Conservation (phyloP, 148 eudicot genomes). For the Fagopyrum tataricum region DNA sequence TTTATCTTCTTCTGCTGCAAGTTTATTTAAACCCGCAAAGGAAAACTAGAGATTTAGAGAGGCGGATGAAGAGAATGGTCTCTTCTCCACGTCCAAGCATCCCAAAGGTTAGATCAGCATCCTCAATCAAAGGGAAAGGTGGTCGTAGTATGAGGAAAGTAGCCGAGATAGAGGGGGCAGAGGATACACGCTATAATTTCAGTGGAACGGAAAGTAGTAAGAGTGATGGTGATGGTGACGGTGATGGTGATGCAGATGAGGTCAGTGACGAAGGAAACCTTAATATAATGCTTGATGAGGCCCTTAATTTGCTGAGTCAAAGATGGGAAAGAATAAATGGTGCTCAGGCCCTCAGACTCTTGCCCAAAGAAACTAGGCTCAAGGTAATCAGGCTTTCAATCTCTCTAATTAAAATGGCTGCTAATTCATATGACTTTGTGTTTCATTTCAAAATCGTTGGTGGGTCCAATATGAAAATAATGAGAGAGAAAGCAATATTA, state of each 20-base stretch:
- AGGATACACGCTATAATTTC: constrained; percentile 53
- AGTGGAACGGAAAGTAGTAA: constrained; percentile 89
- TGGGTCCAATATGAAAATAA: no score
- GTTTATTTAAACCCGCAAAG: constrained; percentile 83
- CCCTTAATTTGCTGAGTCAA: constrained; percentile 75
- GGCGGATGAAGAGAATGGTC: constrained; percentile 56
- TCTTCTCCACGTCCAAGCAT: constrained; percentile 48
- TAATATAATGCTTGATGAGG: constrained; percentile 89
- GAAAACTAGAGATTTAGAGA: constrained; percentile 73
- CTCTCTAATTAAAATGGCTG: not conserved
- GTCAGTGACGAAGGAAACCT: constrained; percentile 51
- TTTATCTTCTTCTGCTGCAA: constrained; percentile 86
- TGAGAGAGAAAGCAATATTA: not conserved
- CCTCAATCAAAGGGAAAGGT: constrained; percentile 43
- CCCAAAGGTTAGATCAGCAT: constrained; percentile 32
- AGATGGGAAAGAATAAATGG: constrained; percentile 97
- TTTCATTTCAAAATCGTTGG: no score
- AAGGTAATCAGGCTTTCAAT: constrained; percentile 43
- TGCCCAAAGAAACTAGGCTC: constrained; percentile 85
- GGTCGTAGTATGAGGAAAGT: constrained; percentile 53
- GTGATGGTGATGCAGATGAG: constrained; percentile 92
- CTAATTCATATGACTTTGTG: not conserved
- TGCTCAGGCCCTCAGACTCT: constrained; percentile 82
- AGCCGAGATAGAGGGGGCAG: constrained; percentile 94
- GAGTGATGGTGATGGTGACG: constrained; percentile 90